These are phyloP conservation scores for Fistulina hepatica DNA, from an alignment of 1,284 basidiomycete genomes.

Conservation along the genomic window DNA sequence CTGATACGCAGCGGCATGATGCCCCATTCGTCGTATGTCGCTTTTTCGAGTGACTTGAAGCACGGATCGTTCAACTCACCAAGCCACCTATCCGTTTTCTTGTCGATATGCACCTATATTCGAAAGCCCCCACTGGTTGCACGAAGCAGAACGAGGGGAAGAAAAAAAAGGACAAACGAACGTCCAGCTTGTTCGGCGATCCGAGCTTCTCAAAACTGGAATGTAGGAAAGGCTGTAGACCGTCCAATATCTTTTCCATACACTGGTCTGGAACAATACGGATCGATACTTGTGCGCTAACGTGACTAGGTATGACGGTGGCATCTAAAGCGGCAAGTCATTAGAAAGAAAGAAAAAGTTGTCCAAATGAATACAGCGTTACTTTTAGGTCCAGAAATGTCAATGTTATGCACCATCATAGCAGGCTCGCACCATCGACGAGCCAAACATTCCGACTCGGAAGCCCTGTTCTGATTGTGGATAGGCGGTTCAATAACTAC, in stretches of 20 bases:
- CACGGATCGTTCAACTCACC: conserved; percentile 75
- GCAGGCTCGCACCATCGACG: conserved; percentile 75
- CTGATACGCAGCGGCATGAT: conserved; percentile 77
- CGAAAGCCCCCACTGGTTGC: too few relatives aligned
- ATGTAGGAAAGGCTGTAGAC: conserved; percentile 51
- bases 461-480: conserved; percentile 53
- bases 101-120: conserved; percentile 70
- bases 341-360: neutral
- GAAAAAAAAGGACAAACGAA: conserved; percentile 20
- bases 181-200: conserved; percentile 67
- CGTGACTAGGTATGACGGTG: conserved; percentile 79
- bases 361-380: conserved; percentile 15
- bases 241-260: conserved; percentile 55
- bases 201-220: conserved; percentile 49
- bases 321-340: conserved; percentile 39
- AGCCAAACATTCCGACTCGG: conserved; percentile 54
- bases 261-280: conserved; percentile 93
- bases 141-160: conserved; percentile 2
- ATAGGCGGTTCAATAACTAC: conserved; percentile 56
- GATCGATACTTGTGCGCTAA: conserved; percentile 74
- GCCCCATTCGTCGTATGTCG: conserved; percentile 80
- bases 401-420: conserved; percentile 60
- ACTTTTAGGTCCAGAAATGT: conserved; percentile 70
- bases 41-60: conserved; percentile 74
- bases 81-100: conserved; percentile 94